These are phyloP conservation scores for Bromus sterilis DNA, from an alignment of 176 grass and related monocot species.

Conservation along the genomic window DNA sequence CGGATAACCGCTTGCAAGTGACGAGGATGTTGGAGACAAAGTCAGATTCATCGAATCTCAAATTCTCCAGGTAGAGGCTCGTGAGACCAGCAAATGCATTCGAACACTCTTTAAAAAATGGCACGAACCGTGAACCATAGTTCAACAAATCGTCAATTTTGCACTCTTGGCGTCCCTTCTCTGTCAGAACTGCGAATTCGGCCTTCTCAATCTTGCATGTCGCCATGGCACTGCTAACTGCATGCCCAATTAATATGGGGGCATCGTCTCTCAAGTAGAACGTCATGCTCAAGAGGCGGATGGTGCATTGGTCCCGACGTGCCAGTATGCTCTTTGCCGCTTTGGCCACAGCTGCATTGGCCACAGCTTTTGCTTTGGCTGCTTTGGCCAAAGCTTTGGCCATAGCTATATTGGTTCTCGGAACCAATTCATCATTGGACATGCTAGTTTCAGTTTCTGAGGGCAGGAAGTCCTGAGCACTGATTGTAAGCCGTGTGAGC, in stretches of 20 bases:
- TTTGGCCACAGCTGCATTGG: background rate
- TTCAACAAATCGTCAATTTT: background rate
- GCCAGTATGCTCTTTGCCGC: background rate
- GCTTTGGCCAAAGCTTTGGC: background rate
- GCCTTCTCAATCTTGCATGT: background rate
- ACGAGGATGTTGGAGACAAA: background rate
- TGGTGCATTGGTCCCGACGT: background rate
- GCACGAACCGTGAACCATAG: background rate
- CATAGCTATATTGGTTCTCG: background rate
- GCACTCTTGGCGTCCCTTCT: too few relatives aligned
- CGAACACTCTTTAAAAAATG: background rate
- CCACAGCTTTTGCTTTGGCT: too few relatives aligned
- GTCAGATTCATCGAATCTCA: background rate
- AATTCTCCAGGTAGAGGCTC: background rate
- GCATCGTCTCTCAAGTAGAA: background rate
- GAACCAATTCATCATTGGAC: background rate
- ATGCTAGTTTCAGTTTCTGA: background rate
- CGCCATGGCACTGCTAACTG: background rate
- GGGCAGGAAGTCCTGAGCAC: background rate
- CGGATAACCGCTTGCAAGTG: background rate
- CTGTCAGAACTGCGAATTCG: background rate
- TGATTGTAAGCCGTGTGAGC: background rate
- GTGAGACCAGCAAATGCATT: background rate
- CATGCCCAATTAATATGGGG: background rate
- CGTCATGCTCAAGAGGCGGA: background rate